Percentiles rank a stretch among this genome's conserved stretches.
phyloP scores from a whole-genome alignment of 2,329 filamentous ascomycete genomes.

The Pyricularia pennisetigena region DNA sequence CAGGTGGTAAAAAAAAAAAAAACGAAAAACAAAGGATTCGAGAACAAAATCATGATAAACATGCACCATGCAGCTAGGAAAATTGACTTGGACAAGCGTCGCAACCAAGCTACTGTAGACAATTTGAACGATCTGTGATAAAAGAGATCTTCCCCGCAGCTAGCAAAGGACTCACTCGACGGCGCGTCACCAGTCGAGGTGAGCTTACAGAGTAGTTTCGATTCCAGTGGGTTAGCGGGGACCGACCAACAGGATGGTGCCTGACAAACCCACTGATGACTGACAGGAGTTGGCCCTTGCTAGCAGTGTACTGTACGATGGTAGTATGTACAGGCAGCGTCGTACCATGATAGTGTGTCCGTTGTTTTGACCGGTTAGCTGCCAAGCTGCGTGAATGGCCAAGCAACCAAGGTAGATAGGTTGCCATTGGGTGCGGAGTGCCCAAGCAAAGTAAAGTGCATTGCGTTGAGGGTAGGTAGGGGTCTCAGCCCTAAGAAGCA shows the following conservation, averaged over 20 bases:
- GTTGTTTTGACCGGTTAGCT: too few species aligned
- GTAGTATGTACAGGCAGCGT: too few species aligned
- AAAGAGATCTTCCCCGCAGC: not conserved
- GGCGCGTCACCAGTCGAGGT: not conserved
- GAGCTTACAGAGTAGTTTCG: not conserved
- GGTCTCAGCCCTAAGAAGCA: slow-evolving; percentile 1
- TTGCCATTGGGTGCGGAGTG: not conserved
- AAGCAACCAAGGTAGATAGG: too few species aligned
- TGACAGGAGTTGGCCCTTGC: not conserved
- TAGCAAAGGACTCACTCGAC: not conserved
- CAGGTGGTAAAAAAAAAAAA: too few species aligned
- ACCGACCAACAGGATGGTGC: not conserved
- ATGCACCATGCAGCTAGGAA: not conserved
- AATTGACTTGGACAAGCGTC: not conserved
- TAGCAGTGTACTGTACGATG: too few species aligned
- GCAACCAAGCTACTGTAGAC: not conserved
- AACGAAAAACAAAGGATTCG: not conserved
- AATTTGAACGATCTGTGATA: not conserved
- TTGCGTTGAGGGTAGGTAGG: not conserved
- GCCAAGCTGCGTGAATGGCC: too few species aligned
- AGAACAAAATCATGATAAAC: not conserved
- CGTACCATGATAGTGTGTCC: too few species aligned
- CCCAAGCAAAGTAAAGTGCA: not conserved
- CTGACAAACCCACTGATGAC: not conserved
- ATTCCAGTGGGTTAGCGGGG: not conserved